phyloP scores from a whole-genome alignment of 2,329 filamentous ascomycete genomes.

The Gaeumannomyces sp. region DNA sequence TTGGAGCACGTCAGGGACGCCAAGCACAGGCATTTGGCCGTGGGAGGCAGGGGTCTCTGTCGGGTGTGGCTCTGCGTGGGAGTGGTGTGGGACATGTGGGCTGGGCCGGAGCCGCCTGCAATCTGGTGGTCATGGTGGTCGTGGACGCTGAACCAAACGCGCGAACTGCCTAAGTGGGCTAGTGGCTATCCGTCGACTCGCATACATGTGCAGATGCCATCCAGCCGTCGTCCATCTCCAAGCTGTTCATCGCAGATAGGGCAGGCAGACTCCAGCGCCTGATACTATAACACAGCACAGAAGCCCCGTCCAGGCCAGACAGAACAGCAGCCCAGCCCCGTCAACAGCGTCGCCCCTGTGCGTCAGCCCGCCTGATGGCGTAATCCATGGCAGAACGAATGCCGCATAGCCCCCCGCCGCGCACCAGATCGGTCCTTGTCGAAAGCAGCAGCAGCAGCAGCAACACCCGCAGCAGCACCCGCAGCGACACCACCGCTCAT shows the following conservation, averaged over 20 bases:
- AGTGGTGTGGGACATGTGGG: slow-evolving; percentile 10
- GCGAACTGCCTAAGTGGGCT: too few relatives aligned
- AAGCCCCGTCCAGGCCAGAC: neutral
- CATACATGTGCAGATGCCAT: too few relatives aligned
- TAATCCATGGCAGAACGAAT: slow-evolving; percentile 65
- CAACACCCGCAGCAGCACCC: neutral
- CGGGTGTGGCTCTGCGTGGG: too few relatives aligned
- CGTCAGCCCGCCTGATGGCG: slow-evolving; percentile 50
- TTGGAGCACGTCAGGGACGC: slow-evolving; percentile 8
- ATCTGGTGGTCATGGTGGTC: neutral
- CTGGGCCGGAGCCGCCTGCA: slow-evolving; percentile 16
- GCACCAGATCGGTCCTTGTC: slow-evolving; percentile 43
- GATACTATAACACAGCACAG: neutral
- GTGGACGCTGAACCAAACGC: neutral
- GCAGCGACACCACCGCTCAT: neutral
- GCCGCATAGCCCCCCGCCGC: slow-evolving; percentile 26
- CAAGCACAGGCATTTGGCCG: slow-evolving; percentile 10
- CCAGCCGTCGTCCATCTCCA: neutral
- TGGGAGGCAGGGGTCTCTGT: neutral
- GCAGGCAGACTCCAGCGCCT: too few relatives aligned
- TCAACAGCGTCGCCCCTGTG: slow-evolving; percentile 6
- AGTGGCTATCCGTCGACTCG: neutral
- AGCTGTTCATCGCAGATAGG: too few relatives aligned
- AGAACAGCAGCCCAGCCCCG: neutral
- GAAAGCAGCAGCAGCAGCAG: slow-evolving; percentile 34